Base-by-base conservation (phyloP, 164 flowering plant genomes). In the Umbellularia californica region DNA sequence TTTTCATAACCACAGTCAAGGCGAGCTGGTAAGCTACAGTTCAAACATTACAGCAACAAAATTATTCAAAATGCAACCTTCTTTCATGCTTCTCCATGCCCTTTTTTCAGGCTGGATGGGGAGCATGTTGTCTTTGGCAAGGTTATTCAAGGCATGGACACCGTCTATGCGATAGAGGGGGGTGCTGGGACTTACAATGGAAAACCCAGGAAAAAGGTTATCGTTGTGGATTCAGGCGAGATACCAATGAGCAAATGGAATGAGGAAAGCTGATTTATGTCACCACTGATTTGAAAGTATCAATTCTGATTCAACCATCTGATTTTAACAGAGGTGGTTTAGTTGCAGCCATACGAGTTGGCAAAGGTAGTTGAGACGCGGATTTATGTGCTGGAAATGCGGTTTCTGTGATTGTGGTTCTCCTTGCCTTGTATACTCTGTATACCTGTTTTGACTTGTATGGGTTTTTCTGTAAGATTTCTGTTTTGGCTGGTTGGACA, bases 131-230 rank as follows among this genome's bases (percentile, higher is more conserved):
- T 84, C 3, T 94, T 94, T 82, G 98, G 99, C 24, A 90, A 83
- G 82, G 98, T 96, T 3, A 87, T 96, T 74, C 90, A 93, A 78
- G 99, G 99, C n/a, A 93, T 93, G 99, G 99, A 96, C 80, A 89
- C 82, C 17, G 98, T 96, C 23, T 94, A 83, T 78, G 92, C 93
- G 65, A 90, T 96, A 77, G 97, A 96, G 81, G 98, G 99, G 1
- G 94, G 98, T 77, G 99, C 98, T 7, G 99, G 99, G 60, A 94
- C 99, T 24, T 94, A 92, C 74, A 92, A 84, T 66, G 99, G 99
- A 51, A 92, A 94, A 78, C 97, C 99, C n/a, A 88, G 99, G 81
- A 94, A 92, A 84, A 94, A 91, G 82, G 98, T 91, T n/a, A 76
- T 82, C 24, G 88, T 96, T 27, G 89, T 88, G 0, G 97, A 94